Evolutionary conservation across 768 basidiomycete genomes (phyloP), one percentile per base, ranked within the genome.

Genomic region (Pluteus cervinus): DNA sequence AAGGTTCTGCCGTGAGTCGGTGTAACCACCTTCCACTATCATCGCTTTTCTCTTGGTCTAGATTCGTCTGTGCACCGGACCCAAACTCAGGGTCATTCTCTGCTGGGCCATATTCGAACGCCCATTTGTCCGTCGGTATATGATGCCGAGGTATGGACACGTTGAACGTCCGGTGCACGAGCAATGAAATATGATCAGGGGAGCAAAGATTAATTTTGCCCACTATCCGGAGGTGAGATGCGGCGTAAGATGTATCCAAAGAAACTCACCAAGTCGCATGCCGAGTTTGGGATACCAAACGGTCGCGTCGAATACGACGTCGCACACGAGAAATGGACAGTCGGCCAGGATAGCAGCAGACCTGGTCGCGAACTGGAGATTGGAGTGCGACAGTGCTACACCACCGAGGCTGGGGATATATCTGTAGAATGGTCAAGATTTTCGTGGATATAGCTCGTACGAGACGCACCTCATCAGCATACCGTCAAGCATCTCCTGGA

Each of bases 101-200:
- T 8, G 81, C 77, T 0, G 85, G 71, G 4, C 82, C 88, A 46
- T 89, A 85, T 58, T 93, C 86, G 51, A 94, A 97, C 40, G 77
- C 72, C 81, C 87, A 93, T 42, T 73, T 59, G 22, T 84, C 80
- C 18, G 64, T 67, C 3, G 88, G 87, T 46, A 97, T 91, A 56
- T 96, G 91, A 52, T 87, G 78, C 39, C 86, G 77, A 2, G 93
- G 92, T 59, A 97, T 92, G 14, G 93, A 93, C 12, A 87, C 85
- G 57, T 97, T 97, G 69, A 96, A 97, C 5, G 88, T 96, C 17
- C 80, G 78, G 49, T 92, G 87, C 3, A 92, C 70, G 23, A 97
- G 85, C 11, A 97, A 68, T 1, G 91, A 88, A 37, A 96, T 69
- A 50, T 97, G 93, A 53, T 93, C 91, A 1, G 91, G 90, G 2